phyloP scores from a whole-genome alignment of 352 stramenopile species.

The Saprolegnia parasitica region DNA sequence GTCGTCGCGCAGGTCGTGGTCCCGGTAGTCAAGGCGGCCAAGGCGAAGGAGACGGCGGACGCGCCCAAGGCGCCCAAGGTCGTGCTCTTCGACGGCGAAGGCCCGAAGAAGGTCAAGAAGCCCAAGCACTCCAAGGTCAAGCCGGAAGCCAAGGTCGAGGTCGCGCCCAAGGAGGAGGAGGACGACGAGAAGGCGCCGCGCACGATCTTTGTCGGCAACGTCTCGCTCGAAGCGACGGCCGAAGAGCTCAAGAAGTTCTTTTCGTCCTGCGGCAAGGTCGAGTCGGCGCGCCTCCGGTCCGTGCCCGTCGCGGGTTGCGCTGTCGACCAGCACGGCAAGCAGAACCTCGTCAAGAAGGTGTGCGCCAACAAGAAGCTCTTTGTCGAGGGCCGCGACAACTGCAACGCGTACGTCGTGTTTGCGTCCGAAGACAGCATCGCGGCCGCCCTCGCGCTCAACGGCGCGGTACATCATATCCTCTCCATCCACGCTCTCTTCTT shows the following conservation, averaged over 20 bases:
- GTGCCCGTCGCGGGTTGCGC: slow-evolving; percentile 80
- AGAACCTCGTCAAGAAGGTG: slow-evolving; percentile 90
- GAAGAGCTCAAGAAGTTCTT: slow-evolving; percentile 84
- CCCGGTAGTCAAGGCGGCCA: not conserved
- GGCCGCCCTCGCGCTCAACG: slow-evolving; percentile 63
- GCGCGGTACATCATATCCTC: slow-evolving; percentile 38
- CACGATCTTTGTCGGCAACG: slow-evolving; percentile 90
- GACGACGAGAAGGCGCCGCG: slow-evolving; percentile 65
- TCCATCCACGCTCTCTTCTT: not conserved
- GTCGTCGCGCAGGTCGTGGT: not conserved
- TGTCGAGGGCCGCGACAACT: slow-evolving; percentile 78
- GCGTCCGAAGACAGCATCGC: slow-evolving; percentile 47
- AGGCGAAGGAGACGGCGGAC: not conserved
- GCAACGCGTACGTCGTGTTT: slow-evolving; percentile 91
- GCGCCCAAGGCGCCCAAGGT: not conserved
- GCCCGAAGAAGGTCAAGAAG: slow-evolving; percentile 29
- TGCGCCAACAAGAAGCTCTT: slow-evolving; percentile 87
- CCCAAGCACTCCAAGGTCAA: slow-evolving; percentile 31
- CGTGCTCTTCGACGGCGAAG: not conserved
- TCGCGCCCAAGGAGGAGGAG: not conserved
- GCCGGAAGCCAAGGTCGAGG: slow-evolving; percentile 8
- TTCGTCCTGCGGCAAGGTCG: slow-evolving; percentile 75
- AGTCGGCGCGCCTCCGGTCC: slow-evolving; percentile 79
- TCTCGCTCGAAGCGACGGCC: slow-evolving; percentile 77
- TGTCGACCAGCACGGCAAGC: slow-evolving; percentile 82